Percentiles rank a stretch among this genome's conserved stretches.
Conservation (phyloP, 75 land plant genomes). For the Larix kaempferi region DNA sequence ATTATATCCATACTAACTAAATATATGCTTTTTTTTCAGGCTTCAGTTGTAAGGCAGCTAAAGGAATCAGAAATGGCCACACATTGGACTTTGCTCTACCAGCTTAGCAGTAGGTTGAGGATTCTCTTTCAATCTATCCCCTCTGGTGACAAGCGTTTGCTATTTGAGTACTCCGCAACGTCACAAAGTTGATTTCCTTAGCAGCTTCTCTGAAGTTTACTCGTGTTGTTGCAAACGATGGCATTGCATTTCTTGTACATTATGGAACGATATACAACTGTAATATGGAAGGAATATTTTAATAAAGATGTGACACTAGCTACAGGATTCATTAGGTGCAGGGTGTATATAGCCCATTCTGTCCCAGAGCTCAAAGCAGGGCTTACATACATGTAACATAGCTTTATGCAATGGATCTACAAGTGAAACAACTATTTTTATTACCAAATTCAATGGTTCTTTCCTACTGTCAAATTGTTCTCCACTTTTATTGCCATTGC, state of each 20-base stretch:
- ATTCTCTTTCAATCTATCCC: slow-evolving; percentile 87
- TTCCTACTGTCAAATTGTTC: no score
- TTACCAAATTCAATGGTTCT: no score
- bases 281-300: background rate
- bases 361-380: slow-evolving; percentile 1
- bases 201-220: background rate
- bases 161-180: slow-evolving; percentile 91
- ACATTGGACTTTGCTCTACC: slow-evolving; percentile 92
- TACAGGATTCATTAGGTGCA: background rate
- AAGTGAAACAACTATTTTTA: background rate
- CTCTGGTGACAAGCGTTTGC: slow-evolving; percentile 68
- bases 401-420: background rate
- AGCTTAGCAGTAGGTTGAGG: slow-evolving; percentile 89
- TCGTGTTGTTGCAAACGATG: background rate
- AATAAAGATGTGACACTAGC: background rate
- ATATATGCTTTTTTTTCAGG: slow-evolving; percentile 42
- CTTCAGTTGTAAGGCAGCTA: slow-evolving; percentile 92
- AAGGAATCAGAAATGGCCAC: slow-evolving; percentile 99
- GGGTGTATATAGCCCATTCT: background rate
- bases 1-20: background rate
- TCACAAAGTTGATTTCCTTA: slow-evolving; percentile 42
- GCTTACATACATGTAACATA: slow-evolving; percentile 2
- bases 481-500: no score
- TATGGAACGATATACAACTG: background rate
- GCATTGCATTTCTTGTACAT: background rate